Base-by-base conservation (phyloP, 805 yeast species). In the Ogataea saltuana region DNA sequence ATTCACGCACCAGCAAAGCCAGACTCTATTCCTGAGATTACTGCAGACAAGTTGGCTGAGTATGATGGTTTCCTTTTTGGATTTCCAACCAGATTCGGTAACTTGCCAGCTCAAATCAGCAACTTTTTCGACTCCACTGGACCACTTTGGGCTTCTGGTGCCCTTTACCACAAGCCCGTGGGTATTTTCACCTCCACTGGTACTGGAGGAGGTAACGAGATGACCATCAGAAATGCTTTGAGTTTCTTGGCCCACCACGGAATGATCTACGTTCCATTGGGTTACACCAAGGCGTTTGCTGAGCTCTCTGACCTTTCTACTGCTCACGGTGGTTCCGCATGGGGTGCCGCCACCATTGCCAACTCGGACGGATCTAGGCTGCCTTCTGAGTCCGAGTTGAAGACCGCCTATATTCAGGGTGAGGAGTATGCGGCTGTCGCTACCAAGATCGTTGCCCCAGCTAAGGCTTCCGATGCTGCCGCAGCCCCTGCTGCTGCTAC, bases 11-110 rank as follows among this genome's bases (percentile, higher is more conserved):
- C 87, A 32, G 71, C 77, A 42, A 80, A 80, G 62, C 80, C 84
- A 46, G 68, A 73, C 44, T 69, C 70, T 49, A 45, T 53, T 23
- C 90, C 93, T 53, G 69, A 77, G 57, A 87, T 87, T 39, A 72
- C 85, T 12, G 55, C 65, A 8, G 84, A 77, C 16, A 74, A 79
- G 15, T 71, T 88, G 53, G 60, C 67, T 3, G 68, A 73, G 50
- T 85, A 82, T 71, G 95, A 89, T 60, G 95, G 90, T 35, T 79
- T 84, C 70, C 53, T 89, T 52, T 85, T 88, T 56, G 97, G 96
- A 61, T 64, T 85, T 55, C 95, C 96, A 58, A 85, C 96, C 43
- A 80, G 96, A 68, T 88, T 69, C 62, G 97, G 96, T 67, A 78
- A 74, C 63, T 67, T 74, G 67, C 91, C 95, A 42, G 84, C 88